Evolutionary conservation across 805 yeast genomes (phyloP).

Genomic region (Nakazawaea sp.): DNA sequence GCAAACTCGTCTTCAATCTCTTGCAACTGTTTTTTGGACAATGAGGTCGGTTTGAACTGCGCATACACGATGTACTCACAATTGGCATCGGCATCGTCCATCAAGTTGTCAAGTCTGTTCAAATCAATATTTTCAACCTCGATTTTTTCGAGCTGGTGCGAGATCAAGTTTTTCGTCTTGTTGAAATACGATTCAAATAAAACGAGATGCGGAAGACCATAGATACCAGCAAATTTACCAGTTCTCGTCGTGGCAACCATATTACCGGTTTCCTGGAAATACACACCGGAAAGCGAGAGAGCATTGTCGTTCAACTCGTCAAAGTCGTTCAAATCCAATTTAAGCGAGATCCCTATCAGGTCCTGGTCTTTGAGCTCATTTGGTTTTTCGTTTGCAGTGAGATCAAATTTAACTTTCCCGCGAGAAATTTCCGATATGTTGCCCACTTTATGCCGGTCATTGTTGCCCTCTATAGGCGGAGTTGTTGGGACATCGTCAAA

Average conservation of each 20-base stretch:
- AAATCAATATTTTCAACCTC: conserved; percentile 31
- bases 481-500: conserved; percentile 5
- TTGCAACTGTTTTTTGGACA: conserved; percentile 43
- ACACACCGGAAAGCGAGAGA: conserved; percentile 51
- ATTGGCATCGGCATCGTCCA: conserved; percentile 26
- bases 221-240: conserved; percentile 57
- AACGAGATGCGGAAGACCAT: conserved; percentile 53
- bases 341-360: conserved; percentile 17
- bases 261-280: conserved; percentile 62
- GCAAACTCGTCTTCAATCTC: conserved; percentile 66
- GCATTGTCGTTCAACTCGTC: conserved; percentile 42
- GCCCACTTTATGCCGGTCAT: conserved; percentile 5
- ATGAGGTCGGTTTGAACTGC: conserved; percentile 59
- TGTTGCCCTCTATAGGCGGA: background rate
- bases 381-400: conserved; percentile 1
- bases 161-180: conserved; percentile 35
- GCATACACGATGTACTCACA: conserved; percentile 73
- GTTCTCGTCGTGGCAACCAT: conserved; percentile 51
- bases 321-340: conserved; percentile 27
- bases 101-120: conserved; percentile 27
- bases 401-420: conserved; percentile 16
- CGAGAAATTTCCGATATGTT: conserved; percentile 17
- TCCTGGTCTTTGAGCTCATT: conserved; percentile 23
- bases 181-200: conserved; percentile 35
- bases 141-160: conserved; percentile 37